Base-by-base conservation (phyloP, 2,329 filamentous ascomycete species). In the Tolypocladium album region DNA sequence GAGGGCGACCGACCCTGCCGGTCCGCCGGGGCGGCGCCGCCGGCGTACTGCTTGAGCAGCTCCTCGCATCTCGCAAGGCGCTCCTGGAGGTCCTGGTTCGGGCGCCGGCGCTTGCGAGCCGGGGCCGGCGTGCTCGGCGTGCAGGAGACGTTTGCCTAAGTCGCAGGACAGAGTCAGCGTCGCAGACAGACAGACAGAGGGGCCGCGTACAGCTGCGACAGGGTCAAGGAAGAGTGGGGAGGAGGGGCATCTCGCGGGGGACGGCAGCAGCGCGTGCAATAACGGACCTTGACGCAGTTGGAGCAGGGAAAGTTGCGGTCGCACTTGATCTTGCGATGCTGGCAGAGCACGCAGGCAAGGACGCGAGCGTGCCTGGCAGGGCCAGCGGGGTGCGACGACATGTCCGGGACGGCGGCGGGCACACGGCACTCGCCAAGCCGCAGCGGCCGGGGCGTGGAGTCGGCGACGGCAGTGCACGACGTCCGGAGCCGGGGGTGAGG, bases 301-400 rank as follows among this genome's bases (percentile, higher is more conserved):
- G 82, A 79, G 66, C 82, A 85, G 4, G 82, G 83, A 47, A 79
- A 82, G 50, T 78, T 79, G 62, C 82, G 78, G 66, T 85, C 82
- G 70, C 83, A 86, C 69, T 83, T 84, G 71, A 85, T 85, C 72
- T 86, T 85, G 66, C 83, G 79, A 67, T 82, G 80, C 67, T 85
- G 82, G 67, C 82, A 85, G 43, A 84, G 73, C 24, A 82, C 79
- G 64, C 82, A 83, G 24, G 80, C 80, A 60, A 83, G 71, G 55
- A 82, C 76, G 64, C 80, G 73, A 17, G 74, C 70, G 15, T 75
- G 71, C 68, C 78, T 81, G 59, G 70, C 69, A 57, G 68, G 64
- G 39, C 64, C 65, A 5, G 58, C 62, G 20, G 63, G 60, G 60
- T 65, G 64, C 56, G 66, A 67, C 62, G 72, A 73, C 73, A 74